Evolutionary conservation across 805 yeast species (phyloP).

Genomic region (Sugiyamaella lignohabitans): DNA sequence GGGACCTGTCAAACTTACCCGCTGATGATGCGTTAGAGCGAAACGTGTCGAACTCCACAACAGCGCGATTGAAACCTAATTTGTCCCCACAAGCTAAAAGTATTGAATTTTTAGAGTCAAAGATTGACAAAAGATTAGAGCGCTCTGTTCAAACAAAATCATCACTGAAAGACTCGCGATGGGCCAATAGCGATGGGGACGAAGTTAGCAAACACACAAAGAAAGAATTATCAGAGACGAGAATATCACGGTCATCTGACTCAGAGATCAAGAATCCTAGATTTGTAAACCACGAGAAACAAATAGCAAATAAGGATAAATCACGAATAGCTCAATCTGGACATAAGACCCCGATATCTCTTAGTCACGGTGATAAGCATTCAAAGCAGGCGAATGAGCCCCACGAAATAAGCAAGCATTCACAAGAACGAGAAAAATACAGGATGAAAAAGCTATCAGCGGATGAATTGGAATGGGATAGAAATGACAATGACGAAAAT

Average conservation of each 20-base stretch:
- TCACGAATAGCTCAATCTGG: background rate
- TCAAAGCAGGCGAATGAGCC: background rate
- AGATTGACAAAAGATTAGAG: too few relatives aligned
- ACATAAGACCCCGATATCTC: background rate
- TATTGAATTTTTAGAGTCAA: too few relatives aligned
- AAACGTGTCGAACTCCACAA: too few relatives aligned
- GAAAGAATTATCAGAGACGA: background rate
- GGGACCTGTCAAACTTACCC: too few relatives aligned
- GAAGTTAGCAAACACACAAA: background rate
- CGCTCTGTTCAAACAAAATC: too few relatives aligned
- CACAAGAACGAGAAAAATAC: constrained; percentile 8
- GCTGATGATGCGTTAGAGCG: too few relatives aligned
- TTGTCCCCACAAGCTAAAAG: too few relatives aligned
- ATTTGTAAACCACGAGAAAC: too few relatives aligned
- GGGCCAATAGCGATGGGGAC: background rate
- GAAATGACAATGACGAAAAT: background rate
- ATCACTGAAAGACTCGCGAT: background rate
- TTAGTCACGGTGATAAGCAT: background rate
- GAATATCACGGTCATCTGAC: too few relatives aligned
- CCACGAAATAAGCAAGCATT: constrained; percentile 1
- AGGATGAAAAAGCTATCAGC: constrained; percentile 9
- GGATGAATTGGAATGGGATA: constrained; percentile 9
- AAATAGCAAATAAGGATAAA: background rate
- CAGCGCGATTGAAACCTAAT: too few relatives aligned
- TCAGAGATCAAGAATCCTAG: too few relatives aligned